A percentile compares a stretch with the other conserved stretches of the same genome.
Evolutionary conservation across 1,139 yeast species (phyloP).

Genomic region (Lodderomyces theae): DNA sequence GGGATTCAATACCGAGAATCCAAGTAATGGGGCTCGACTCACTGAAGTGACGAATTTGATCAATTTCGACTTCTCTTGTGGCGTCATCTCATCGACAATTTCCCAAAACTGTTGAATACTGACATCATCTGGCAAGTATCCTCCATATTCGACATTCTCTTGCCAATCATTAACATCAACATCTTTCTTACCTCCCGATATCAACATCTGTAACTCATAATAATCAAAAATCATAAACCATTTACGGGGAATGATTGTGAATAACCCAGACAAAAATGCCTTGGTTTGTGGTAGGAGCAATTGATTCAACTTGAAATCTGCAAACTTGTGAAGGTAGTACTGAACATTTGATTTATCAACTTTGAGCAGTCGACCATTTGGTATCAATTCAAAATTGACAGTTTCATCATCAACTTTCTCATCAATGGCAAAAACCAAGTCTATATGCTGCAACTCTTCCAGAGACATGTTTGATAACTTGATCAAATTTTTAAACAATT

Average conservation of each 20-base stretch:
- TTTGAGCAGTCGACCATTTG: constrained; percentile 49
- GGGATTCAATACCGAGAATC: constrained; percentile 74
- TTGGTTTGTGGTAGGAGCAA: constrained; percentile 57
- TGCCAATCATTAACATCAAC: constrained; percentile 71
- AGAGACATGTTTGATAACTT: constrained; percentile 57
- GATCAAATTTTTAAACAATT: constrained; percentile 62
- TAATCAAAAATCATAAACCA: constrained; percentile 89
- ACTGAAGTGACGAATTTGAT: constrained; percentile 89
- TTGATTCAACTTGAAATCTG: constrained; percentile 75
- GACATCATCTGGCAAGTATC: constrained; percentile 53
- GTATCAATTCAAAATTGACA: constrained; percentile 52
- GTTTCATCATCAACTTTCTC: constrained; percentile 40
- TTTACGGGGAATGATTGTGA: constrained; percentile 60
- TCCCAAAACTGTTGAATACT: constrained; percentile 73
- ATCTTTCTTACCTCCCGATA: constrained; percentile 74
- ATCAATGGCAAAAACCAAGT: constrained; percentile 62
- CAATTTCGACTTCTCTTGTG: constrained; percentile 59
- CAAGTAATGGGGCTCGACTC: constrained; percentile 85
- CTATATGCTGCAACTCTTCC: constrained; percentile 57
- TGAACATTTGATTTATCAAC: constrained; percentile 65
- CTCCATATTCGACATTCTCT: constrained; percentile 63
- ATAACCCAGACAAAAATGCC: constrained; percentile 69
- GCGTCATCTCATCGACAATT: constrained; percentile 63
- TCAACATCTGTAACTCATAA: constrained; percentile 74
- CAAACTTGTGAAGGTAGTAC: constrained; percentile 73